Percentiles rank a stretch among this genome's conserved stretches.
phyloP scores from a whole-genome alignment of 1,284 basidiomycete genomes.

The Boletus mariae region DNA sequence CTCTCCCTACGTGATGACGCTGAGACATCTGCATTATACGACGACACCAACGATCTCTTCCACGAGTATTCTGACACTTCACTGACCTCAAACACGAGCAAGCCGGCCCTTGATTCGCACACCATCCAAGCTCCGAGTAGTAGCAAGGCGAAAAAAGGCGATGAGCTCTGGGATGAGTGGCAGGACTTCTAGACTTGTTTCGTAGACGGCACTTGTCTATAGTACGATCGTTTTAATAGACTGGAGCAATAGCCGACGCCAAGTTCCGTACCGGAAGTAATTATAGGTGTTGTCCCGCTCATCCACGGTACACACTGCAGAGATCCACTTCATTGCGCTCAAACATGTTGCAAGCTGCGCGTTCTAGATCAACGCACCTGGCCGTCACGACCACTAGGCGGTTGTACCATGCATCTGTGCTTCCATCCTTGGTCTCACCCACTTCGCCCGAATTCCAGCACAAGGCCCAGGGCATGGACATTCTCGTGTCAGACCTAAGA shows the following conservation, averaged over 20 bases:
- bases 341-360: constrained; percentile 21
- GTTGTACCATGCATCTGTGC: constrained; percentile 62
- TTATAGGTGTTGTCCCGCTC: background rate
- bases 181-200: constrained; percentile 58
- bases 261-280: constrained; percentile 25
- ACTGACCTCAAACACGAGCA: constrained; percentile 18
- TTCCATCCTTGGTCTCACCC: constrained; percentile 69
- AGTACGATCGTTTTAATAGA: constrained; percentile 4
- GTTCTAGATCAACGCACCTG: constrained; percentile 15
- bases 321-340: background rate
- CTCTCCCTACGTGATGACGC: constrained; percentile 45
- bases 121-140: constrained; percentile 21
- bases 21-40: constrained; percentile 56
- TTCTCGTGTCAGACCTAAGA: constrained; percentile 61
- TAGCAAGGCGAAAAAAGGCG: constrained; percentile 41
- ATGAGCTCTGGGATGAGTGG: constrained; percentile 69
- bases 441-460: constrained; percentile 66
- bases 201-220: background rate
- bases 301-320: no score
- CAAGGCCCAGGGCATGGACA: constrained; percentile 66
- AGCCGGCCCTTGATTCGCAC: constrained; percentile 20
- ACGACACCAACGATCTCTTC: constrained; percentile 56
- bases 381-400: constrained; percentile 12
- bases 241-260: constrained; percentile 8
- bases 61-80: constrained; percentile 42